A percentile compares a stretch with the other conserved stretches of the same genome.
phyloP scores from a whole-genome alignment of 75 land plant genomes.

The Azolla pinnata region DNA sequence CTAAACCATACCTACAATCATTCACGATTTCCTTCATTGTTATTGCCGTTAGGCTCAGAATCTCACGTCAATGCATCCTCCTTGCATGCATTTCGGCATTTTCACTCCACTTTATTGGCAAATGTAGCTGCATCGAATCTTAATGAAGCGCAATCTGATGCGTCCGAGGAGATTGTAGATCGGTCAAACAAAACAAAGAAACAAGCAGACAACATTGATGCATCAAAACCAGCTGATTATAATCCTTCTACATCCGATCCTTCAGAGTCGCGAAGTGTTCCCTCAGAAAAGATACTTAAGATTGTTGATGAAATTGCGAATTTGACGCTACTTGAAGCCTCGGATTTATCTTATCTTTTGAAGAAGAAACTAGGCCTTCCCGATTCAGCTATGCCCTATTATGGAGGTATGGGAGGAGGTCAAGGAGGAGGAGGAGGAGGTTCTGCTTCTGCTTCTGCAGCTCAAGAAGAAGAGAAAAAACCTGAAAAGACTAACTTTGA shows the following conservation, averaged over 20 bases:
- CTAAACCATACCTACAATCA: too few relatives aligned
- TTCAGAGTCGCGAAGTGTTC: conserved; percentile 48
- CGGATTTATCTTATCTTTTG: conserved; percentile 51
- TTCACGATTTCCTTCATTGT: too few relatives aligned
- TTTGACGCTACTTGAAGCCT: conserved; percentile 57
- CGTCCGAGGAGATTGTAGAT: too few relatives aligned
- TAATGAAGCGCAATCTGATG: too few relatives aligned
- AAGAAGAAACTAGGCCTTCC: conserved; percentile 45
- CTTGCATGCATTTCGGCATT: neutral
- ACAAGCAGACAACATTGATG: neutral
- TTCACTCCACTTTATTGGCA: neutral
- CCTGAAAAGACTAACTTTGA: conserved; percentile 65
- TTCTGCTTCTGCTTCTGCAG: conserved; percentile 15
- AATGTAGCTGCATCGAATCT: neutral
- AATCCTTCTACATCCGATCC: conserved; percentile 60
- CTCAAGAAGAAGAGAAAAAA: conserved; percentile 46
- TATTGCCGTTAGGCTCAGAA: neutral
- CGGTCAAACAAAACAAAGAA: too few relatives aligned
- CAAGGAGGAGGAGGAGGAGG: conserved; percentile 18
- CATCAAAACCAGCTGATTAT: conserved; percentile 42
- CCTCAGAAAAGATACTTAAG: conserved; percentile 52
- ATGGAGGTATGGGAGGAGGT: conserved; percentile 29
- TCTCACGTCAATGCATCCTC: neutral
- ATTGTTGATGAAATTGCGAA: conserved; percentile 65
- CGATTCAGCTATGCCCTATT: conserved; percentile 32